Base-by-base conservation (phyloP, 805 yeast genomes). In the Candida ficus region DNA sequence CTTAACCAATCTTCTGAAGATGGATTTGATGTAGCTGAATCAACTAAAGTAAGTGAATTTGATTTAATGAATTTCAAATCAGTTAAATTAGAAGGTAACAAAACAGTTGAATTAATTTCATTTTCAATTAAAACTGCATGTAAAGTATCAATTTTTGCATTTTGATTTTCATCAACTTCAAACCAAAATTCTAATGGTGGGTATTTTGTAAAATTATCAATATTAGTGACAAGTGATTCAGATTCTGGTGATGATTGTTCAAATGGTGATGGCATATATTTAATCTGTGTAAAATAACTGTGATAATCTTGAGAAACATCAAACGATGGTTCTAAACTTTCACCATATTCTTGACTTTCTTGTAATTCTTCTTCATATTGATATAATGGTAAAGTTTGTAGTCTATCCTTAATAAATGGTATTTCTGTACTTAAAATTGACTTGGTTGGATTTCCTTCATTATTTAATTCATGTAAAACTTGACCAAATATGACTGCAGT, bases 151-250 rank as follows among this genome's bases (percentile, higher is more conserved):
- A 45, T 21, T 27, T 63, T 70, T 1, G 68, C 68, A 29, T 46
- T 54, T 11, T 61, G 61, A n/a, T 44, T 40, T 13, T 63, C 61
- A 16, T 61, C 62, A 35, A 73, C 55, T 35, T 68, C 73, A 27
- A 71, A 58, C 79, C 81, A 76, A 34, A 78, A 60, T 49, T 78
- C 83, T 7, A 78, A 57, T 1, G 81, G 78, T 3, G 83, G 81
- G 34, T 64, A 66, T 30, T 61, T 52, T 37, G 59, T 51, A 39
- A 59, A 55, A 18, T 53, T 41, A 4, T 41, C 48, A 7, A 52
- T 49, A 6, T 48, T 48, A 1, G 42, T 14, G 2, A 9, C 20
- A 23, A 16, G 16, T 7, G 22, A 35, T 10, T 18, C 16, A 7
- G n/a, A 17, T 5, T n/a, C 23, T 12, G 17, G 13, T 9, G 18